Percentiles rank a stretch among this genome's conserved stretches.
Conservation (phyloP, 495 filamentous ascomycete genomes). For the Aspergillus mulundensis region DNA sequence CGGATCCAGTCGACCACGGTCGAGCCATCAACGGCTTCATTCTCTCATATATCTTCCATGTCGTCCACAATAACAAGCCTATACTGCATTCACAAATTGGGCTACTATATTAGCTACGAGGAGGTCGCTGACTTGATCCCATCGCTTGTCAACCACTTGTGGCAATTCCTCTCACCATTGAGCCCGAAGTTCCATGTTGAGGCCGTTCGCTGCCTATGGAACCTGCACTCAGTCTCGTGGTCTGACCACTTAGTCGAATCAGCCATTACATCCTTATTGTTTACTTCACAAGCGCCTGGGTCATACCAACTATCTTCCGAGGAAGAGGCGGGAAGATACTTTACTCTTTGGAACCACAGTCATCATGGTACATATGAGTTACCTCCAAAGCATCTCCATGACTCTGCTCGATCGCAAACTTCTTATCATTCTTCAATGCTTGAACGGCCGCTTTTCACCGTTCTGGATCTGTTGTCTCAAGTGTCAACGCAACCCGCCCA, state of each 20-base stretch:
- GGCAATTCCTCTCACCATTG: constrained; percentile 72
- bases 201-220: constrained; percentile 79
- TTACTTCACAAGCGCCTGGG: constrained; percentile 34
- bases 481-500: constrained; percentile 70
- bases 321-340: constrained; percentile 53
- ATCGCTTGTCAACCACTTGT: constrained; percentile 64
- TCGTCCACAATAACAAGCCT: constrained; percentile 58
- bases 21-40: constrained; percentile 31
- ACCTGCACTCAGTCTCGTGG: constrained; percentile 65
- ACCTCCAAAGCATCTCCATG: constrained; percentile 46
- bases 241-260: constrained; percentile 68
- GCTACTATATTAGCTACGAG: constrained; percentile 47
- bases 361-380: constrained; percentile 59
- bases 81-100: constrained; percentile 48
- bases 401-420: constrained; percentile 31
- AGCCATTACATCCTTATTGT: constrained; percentile 70
- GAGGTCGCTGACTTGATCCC: constrained; percentile 64
- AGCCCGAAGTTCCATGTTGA: constrained; percentile 92
- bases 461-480: constrained; percentile 74
- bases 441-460: constrained; percentile 73
- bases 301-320: constrained; percentile 31
- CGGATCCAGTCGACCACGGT: constrained; percentile 19
- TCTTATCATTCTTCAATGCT: constrained; percentile 59
- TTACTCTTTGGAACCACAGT: constrained; percentile 75
- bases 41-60: constrained; percentile 53